These are phyloP conservation scores for Cercospora zeae-maydis DNA, from an alignment of 2,329 filamentous ascomycete genomes.

Conservation along the genomic window DNA sequence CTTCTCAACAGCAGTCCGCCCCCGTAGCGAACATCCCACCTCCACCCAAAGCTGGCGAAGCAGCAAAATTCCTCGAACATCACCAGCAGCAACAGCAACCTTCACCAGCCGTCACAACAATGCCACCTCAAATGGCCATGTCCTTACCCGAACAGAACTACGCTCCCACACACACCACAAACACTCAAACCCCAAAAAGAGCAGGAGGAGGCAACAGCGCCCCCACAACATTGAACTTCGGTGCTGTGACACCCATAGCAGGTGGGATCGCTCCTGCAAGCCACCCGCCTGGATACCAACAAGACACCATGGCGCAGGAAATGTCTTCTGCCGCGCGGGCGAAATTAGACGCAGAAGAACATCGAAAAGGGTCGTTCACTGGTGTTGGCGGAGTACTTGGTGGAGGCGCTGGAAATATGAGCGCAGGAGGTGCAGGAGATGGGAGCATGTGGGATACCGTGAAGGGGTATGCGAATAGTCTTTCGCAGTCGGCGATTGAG, in stretches of 20 bases:
- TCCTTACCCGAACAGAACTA: slow-evolving; percentile 39
- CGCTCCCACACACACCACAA: slow-evolving; percentile 41
- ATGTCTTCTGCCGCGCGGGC: slow-evolving; percentile 37
- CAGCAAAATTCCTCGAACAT: slow-evolving; percentile 8
- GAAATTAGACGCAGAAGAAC: slow-evolving; percentile 32
- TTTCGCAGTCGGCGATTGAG: slow-evolving; percentile 43
- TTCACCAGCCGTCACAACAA: slow-evolving; percentile 23
- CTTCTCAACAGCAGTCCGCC: slow-evolving; percentile 28
- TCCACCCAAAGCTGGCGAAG: slow-evolving; percentile 40
- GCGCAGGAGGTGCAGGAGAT: slow-evolving; percentile 15
- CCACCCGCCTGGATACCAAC: slow-evolving; percentile 49
- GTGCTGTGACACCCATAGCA: slow-evolving; percentile 30
- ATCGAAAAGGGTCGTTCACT: slow-evolving; percentile 20
- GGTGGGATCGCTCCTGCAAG: slow-evolving; percentile 28
- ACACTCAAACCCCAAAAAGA: slow-evolving; percentile 18
- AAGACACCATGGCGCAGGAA: slow-evolving; percentile 45
- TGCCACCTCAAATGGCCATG: slow-evolving; percentile 42
- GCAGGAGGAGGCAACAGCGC: slow-evolving; percentile 21
- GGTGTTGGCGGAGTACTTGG: slow-evolving; percentile 17
- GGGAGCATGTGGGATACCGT: slow-evolving; percentile 37
- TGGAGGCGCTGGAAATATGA: slow-evolving; percentile 26
- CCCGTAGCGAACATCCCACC: slow-evolving; percentile 37
- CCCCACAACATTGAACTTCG: slow-evolving; percentile 41
- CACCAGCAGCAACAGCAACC: slow-evolving; percentile 20
- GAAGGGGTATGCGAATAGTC: slow-evolving; percentile 43